A percentile compares a stretch with the other conserved stretches of the same genome.
phyloP scores from a whole-genome alignment of 2,329 filamentous ascomycete species.

The Juglanconis juglandina region DNA sequence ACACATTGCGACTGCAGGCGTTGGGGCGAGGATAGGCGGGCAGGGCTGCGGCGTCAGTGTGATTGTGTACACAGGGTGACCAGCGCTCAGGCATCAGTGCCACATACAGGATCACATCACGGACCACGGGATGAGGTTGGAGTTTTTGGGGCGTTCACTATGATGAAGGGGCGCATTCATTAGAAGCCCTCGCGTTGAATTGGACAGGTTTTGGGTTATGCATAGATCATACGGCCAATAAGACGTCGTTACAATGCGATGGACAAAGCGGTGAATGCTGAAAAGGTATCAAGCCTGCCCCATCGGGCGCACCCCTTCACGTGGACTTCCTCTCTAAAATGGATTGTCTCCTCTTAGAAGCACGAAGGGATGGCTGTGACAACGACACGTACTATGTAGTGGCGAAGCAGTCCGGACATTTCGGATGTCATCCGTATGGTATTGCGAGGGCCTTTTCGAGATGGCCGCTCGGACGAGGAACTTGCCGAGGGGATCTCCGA shows the following conservation, averaged over 20 bases:
- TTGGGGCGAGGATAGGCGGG: background rate
- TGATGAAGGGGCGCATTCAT: background rate
- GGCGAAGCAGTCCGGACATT: background rate
- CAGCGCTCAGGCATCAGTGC: background rate
- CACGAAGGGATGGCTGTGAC: background rate
- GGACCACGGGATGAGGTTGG: background rate
- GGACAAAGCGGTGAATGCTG: background rate
- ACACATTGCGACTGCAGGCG: background rate
- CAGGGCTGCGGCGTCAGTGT: background rate
- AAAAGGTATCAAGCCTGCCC: background rate
- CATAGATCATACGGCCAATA: background rate
- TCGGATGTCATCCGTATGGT: background rate
- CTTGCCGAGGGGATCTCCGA: slow-evolving; percentile 4
- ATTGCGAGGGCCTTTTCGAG: background rate
- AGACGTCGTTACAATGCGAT: background rate
- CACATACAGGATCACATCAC: background rate
- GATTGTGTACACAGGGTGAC: background rate
- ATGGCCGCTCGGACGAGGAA: slow-evolving; percentile 3
- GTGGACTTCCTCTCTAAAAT: background rate
- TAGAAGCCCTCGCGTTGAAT: background rate
- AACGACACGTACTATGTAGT: background rate
- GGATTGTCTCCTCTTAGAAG: background rate
- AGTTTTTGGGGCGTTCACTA: background rate
- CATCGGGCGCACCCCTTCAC: background rate
- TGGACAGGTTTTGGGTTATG: background rate